Base-by-base conservation (phyloP, 1,284 basidiomycete species). In the Marasmius tenuissimus region DNA sequence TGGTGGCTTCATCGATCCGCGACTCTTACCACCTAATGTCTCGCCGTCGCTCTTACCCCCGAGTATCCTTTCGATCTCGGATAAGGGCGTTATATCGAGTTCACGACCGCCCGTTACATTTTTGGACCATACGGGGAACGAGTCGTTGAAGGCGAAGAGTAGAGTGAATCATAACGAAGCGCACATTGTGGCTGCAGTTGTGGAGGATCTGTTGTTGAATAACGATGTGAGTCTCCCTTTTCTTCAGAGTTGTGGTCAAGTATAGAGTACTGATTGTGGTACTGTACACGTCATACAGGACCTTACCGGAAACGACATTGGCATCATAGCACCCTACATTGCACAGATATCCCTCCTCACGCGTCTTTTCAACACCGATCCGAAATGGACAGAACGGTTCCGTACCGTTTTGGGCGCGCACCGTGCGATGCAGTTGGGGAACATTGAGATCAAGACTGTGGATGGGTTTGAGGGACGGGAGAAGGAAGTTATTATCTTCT, bases 391-490 rank as follows among this genome's bases (percentile, higher is more conserved):
- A 55, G 72, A 73, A 53, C 84, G 86, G 0, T 89, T 94, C 71
- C 71, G 74, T 39, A 68, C 74, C 7, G 79, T 84, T 1, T 78
- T 95, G 11, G 92, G 91, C 14, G 72, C 80, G 7, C 81, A 82
- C 53, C 85, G 92, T 45, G 85, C 81, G n/a, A 75, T 81, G 71
- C 85, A 94, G 65, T 71, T 92, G 4, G 70, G 73, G 1, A 73
- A 84, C 53, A 83, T 96, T 57, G 94, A 96, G 72, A 83, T 96
- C 68, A 92, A 90, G 74, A 96, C 94, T 0, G 93, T 96, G 9
- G 94, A 96, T 70, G 96, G 94, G 14, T 98, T 97, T 72, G 93
- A 98, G 73, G 95, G 95, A 0, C 84, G 94, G 53, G 94, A 98
- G 77, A 97, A 97, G 78, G 87, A 92, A 12, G 88, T 96, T 34